Conservation (phyloP, 192 early-diverging fungal species). For the Umbelopsis ramanniana region DNA sequence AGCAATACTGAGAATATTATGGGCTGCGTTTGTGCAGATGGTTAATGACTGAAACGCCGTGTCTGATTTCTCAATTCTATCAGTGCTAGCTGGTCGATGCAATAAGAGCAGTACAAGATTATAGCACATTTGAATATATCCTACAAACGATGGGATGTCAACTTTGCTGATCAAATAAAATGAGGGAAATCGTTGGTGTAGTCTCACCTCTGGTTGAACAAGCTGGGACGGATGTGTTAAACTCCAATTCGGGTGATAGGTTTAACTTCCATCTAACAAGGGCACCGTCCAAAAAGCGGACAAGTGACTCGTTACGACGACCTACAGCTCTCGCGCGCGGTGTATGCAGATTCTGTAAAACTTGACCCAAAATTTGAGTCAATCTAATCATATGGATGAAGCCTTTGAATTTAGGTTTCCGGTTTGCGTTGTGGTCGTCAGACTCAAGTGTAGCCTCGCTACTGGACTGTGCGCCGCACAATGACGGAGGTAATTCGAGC, state of each 20-base stretch:
- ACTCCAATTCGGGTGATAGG: constrained; percentile 21
- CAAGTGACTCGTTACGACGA: constrained; percentile 13
- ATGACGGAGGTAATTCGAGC: background rate
- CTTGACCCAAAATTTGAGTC: constrained; percentile 35
- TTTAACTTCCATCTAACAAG: constrained; percentile 34
- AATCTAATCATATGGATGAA: constrained; percentile 33
- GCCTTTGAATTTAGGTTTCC: constrained; percentile 8
- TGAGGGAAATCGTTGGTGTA: background rate
- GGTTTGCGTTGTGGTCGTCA: background rate
- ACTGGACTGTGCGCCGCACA: background rate
- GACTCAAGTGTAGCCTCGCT: background rate
- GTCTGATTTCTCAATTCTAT: background rate
- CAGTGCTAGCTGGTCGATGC: constrained; percentile 30
- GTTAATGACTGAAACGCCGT: constrained; percentile 25
- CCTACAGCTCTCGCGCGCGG: constrained; percentile 21
- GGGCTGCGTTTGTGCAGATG: constrained; percentile 34
- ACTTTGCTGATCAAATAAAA: background rate
- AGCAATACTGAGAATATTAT: constrained; percentile 28
- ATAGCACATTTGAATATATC: constrained; percentile 27
- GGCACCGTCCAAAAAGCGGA: constrained; percentile 28
- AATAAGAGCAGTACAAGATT: constrained; percentile 31
- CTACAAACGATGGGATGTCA: background rate
- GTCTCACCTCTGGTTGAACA: background rate
- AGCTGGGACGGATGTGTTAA: background rate
- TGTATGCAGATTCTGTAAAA: constrained; percentile 35